Evolutionary conservation across 331 rosid genomes (phyloP).

Genomic region (Stylosanthes scabra): DNA sequence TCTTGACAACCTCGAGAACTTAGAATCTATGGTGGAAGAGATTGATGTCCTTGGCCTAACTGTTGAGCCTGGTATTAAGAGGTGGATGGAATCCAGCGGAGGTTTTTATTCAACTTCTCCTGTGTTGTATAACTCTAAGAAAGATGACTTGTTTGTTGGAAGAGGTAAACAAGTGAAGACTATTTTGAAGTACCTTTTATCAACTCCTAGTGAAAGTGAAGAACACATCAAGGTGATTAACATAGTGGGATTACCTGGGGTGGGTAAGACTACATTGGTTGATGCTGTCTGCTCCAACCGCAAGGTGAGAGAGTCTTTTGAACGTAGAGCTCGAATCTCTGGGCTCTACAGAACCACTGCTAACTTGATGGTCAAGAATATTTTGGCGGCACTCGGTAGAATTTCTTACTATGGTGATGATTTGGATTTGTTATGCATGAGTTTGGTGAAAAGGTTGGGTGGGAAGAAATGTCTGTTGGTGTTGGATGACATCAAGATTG

Average conservation of each 20-base stretch:
- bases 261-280: constrained; percentile 35
- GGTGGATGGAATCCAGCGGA: not conserved
- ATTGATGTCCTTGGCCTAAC: constrained; percentile 24
- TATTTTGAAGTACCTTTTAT: constrained; percentile 13
- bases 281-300: constrained; percentile 37
- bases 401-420: constrained; percentile 3
- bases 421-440: not conserved
- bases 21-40: not conserved
- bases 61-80: no score
- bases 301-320: constrained; percentile 36
- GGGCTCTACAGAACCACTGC: constrained; percentile 13
- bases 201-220: not conserved
- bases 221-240: constrained; percentile 31
- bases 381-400: constrained; percentile 23
- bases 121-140: not conserved
- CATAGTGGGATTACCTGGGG: constrained; percentile 30
- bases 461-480: constrained; percentile 38
- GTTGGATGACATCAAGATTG: constrained; percentile 32
- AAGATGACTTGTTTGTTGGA: constrained; percentile 39
- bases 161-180: constrained; percentile 29
- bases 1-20: not conserved
- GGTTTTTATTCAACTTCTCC: constrained; percentile 23
- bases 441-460: not conserved
- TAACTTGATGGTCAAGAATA: constrained; percentile 16
- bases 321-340: constrained; percentile 35